A percentile compares a stretch with the other conserved stretches of the same genome.
These are phyloP conservation scores for Phyllosticta citribraziliensis DNA, from an alignment of 2,329 filamentous ascomycete species.

Conservation along the genomic window DNA sequence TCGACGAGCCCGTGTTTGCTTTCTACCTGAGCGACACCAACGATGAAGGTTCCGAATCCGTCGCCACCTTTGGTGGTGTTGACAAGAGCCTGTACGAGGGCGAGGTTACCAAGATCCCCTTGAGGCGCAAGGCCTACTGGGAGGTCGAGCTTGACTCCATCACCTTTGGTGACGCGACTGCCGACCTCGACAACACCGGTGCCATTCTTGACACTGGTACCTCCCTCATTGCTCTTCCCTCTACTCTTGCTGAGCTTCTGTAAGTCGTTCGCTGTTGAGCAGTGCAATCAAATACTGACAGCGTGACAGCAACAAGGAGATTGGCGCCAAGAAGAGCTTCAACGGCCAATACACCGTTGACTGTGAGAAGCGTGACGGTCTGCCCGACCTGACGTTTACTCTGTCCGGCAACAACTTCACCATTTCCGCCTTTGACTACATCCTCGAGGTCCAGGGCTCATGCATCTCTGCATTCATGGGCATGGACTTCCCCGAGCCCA, in stretches of 20 bases:
- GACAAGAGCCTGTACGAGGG: conserved; percentile 74
- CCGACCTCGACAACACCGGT: conserved; percentile 87
- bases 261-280: conserved; percentile 28
- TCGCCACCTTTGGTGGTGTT: conserved; percentile 82
- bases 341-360: conserved; percentile 96
- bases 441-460: conserved; percentile 86
- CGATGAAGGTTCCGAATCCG: conserved; percentile 64
- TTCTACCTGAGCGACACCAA: conserved; percentile 83
- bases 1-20: conserved; percentile 89
- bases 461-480: conserved; percentile 98
- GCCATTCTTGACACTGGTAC: conserved; percentile 97
- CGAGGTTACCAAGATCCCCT: conserved; percentile 83
- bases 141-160: conserved; percentile 94
- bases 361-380: conserved; percentile 68
- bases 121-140: conserved; percentile 99
- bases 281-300: neutral
- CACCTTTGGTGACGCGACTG: conserved; percentile 73
- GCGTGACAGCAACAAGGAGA: conserved; percentile 65
- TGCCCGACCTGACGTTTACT: conserved; percentile 87
- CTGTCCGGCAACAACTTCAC: conserved; percentile 88
- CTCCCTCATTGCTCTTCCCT: conserved; percentile 90
- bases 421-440: conserved; percentile 83
- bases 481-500: conserved; percentile 74
- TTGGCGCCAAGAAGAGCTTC: conserved; percentile 95
- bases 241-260: conserved; percentile 83